phyloP scores from a whole-genome alignment of 2,329 filamentous ascomycete species.

The Xylaria polymorpha region DNA sequence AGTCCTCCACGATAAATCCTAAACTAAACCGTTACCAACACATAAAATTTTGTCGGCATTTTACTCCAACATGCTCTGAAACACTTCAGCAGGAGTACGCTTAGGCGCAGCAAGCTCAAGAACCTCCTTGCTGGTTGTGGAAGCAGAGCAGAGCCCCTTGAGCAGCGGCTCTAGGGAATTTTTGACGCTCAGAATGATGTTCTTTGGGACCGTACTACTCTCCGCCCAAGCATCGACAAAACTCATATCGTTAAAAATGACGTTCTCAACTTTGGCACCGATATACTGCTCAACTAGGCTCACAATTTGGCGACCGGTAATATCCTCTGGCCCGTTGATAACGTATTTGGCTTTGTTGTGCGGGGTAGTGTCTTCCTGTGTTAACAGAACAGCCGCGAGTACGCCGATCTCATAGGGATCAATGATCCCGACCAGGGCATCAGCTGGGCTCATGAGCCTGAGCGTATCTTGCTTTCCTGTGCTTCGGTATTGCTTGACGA shows the following conservation, averaged over 20 bases:
- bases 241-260: constrained; percentile 20
- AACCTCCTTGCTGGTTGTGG: constrained; percentile 28
- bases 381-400: constrained; percentile 20
- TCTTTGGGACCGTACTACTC: not conserved
- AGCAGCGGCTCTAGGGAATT: not conserved
- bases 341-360: constrained; percentile 32
- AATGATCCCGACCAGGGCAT: constrained; percentile 25
- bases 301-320: constrained; percentile 22
- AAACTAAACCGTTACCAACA: not conserved
- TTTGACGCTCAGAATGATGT: constrained; percentile 23
- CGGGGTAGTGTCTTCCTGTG: constrained; percentile 22
- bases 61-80: constrained; percentile 21
- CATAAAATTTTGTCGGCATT: not conserved
- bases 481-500: constrained; percentile 28
- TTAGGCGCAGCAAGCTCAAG: constrained; percentile 30
- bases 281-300: constrained; percentile 31
- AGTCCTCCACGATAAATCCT: not conserved
- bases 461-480: constrained; percentile 31
- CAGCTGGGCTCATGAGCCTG: constrained; percentile 4
- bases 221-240: constrained; percentile 4
- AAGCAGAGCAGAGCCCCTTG: constrained; percentile 17
- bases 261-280: constrained; percentile 27
- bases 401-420: constrained; percentile 24
- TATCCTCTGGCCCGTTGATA: constrained; percentile 28
- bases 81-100: constrained; percentile 15